Evolutionary conservation across 129 eudicot genomes (phyloP).

Genomic region (Chrysanthemum lavandulifolium): DNA sequence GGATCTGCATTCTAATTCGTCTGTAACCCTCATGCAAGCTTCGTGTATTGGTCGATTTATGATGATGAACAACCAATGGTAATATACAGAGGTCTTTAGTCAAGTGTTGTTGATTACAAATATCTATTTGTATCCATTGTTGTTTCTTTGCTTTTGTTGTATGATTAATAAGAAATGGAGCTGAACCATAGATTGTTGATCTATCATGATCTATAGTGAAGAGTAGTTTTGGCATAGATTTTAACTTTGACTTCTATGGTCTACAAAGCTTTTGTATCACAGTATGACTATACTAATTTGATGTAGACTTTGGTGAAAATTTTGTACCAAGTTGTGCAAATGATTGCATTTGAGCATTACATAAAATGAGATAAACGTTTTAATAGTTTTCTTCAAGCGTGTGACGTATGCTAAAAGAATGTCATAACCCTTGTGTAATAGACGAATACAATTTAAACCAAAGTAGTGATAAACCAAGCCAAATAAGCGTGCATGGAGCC

Average conservation of each 20-base stretch:
- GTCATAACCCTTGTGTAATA: too few relatives aligned
- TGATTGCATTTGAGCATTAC: too few relatives aligned
- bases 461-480: too few relatives aligned
- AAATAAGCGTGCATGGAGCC: too few relatives aligned
- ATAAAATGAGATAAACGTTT: too few relatives aligned
- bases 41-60: background rate
- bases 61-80: conserved; percentile 10
- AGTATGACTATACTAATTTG: conserved; percentile 20
- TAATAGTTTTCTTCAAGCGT: too few relatives aligned
- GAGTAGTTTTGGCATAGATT: background rate
- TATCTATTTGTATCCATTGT: conserved; percentile 8
- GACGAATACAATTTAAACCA: too few relatives aligned
- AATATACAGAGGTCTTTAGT: background rate
- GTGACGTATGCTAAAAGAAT: too few relatives aligned
- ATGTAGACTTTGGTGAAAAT: too few relatives aligned
- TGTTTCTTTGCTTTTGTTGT: background rate
- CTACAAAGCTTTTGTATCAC: background rate
- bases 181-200: background rate
- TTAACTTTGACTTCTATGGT: conserved; percentile 10
- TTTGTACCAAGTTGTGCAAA: too few relatives aligned
- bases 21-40: background rate
- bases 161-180: background rate
- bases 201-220: conserved; percentile 5
- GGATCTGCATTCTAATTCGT: conserved; percentile 44
- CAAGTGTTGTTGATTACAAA: conserved; percentile 15